A percentile compares a stretch with the other conserved stretches of the same genome.
Evolutionary conservation across 1,139 yeast genomes (phyloP).

Genomic region (Sugiyamaella grinbergsii): DNA sequence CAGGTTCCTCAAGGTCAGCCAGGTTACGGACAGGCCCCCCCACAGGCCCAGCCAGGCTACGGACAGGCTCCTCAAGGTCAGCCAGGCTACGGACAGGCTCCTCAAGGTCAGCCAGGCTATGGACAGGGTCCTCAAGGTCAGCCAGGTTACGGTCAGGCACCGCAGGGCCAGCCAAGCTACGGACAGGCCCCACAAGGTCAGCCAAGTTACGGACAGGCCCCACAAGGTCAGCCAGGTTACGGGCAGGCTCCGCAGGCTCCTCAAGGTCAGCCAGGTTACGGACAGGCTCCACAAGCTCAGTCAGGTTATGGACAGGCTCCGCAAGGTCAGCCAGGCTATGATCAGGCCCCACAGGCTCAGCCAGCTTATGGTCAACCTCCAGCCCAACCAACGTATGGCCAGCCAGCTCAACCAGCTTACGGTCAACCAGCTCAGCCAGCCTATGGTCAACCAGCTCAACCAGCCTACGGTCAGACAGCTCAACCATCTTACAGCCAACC

Average conservation of each 20-base stretch:
- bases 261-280: constrained; percentile 8
- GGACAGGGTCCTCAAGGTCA: too few relatives aligned
- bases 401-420: constrained; percentile 18
- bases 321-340: constrained; percentile 18
- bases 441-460: constrained; percentile 29
- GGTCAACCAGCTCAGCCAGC: constrained; percentile 15
- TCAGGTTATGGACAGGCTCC: constrained; percentile 28
- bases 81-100: too few relatives aligned
- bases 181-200: too few relatives aligned
- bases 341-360: constrained; percentile 11
- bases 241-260: too few relatives aligned
- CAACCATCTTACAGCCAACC: constrained; percentile 18
- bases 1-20: constrained; percentile 20
- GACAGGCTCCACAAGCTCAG: constrained; percentile 15
- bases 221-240: too few relatives aligned
- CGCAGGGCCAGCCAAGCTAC: too few relatives aligned
- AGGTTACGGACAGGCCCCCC: constrained; percentile 25
- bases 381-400: constrained; percentile 17
- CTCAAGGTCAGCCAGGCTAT: constrained; percentile 16
- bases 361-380: constrained; percentile 24
- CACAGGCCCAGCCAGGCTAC: constrained; percentile 16
- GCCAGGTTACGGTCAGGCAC: too few relatives aligned
- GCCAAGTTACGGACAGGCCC: too few relatives aligned
- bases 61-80: constrained; percentile 2
- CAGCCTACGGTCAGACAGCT: constrained; percentile 24